A percentile compares a stretch with the other conserved stretches of the same genome.
These are phyloP conservation scores for Chlamydomonas applanata DNA, from an alignment of 139 green algal species.

Conservation along the genomic window DNA sequence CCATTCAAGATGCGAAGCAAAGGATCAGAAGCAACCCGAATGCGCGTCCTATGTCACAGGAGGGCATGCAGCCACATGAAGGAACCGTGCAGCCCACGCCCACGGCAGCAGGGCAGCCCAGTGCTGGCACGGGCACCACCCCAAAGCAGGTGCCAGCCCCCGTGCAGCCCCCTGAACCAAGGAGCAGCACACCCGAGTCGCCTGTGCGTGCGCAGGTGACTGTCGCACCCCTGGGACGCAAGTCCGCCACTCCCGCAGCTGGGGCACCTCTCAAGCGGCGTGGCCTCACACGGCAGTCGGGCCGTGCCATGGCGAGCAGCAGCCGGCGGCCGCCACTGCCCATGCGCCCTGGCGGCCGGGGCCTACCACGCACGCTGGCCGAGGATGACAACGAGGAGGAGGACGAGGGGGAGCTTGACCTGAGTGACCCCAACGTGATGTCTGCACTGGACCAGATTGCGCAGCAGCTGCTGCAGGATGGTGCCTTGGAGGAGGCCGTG, in stretches of 20 bases:
- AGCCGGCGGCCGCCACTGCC: not conserved
- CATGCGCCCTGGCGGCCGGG: not conserved
- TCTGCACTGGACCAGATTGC: not conserved
- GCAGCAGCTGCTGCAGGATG: constrained; percentile 1
- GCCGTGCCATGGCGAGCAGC: not conserved
- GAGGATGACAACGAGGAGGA: not conserved
- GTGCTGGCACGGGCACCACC: too few relatives aligned
- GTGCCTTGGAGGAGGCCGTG: not conserved
- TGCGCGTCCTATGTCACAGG: not conserved
- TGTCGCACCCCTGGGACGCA: not conserved
- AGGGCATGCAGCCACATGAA: not conserved
- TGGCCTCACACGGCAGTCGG: not conserved
- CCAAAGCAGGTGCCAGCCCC: not conserved
- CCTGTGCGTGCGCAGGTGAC: not conserved
- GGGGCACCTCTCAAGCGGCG: not conserved
- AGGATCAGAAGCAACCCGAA: not conserved
- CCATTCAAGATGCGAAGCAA: not conserved
- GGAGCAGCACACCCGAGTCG: too few relatives aligned
- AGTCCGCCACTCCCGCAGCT: not conserved
- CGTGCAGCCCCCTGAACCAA: too few relatives aligned
- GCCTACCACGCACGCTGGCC: not conserved
- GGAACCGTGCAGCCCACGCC: not conserved
- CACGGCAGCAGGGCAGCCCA: too few relatives aligned
- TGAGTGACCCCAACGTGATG: not conserved
- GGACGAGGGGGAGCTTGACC: not conserved